These are phyloP conservation scores for Monosporascus sp. DNA, from an alignment of 2,329 filamentous ascomycete species.

Conservation along the genomic window DNA sequence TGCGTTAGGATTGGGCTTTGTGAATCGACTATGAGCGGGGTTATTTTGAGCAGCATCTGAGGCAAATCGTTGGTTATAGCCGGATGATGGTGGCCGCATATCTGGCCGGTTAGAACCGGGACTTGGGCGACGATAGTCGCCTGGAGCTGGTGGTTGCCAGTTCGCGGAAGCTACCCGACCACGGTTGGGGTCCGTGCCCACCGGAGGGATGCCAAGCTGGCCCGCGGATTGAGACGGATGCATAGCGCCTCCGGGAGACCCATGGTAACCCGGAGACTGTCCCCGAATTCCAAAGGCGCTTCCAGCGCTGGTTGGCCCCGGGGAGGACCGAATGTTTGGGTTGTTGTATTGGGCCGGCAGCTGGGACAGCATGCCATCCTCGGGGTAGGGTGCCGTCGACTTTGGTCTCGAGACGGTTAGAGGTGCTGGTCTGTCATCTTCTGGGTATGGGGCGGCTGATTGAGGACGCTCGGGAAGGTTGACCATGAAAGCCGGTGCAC, in stretches of 20 bases:
- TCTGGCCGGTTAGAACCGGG: conserved; percentile 29
- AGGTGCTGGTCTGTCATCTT: conserved; percentile 58
- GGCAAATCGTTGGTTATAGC: conserved; percentile 18
- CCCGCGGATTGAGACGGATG: conserved; percentile 40
- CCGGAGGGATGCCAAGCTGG: conserved; percentile 39
- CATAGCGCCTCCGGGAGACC: conserved; percentile 28
- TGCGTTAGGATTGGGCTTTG: conserved; percentile 30
- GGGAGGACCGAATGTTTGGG: conserved; percentile 43
- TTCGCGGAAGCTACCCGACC: conserved; percentile 39
- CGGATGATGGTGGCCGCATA: conserved; percentile 16
- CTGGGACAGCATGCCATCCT: conserved; percentile 39
- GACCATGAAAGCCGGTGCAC: conserved; percentile 47
- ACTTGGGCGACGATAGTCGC: conserved; percentile 34
- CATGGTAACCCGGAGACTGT: conserved; percentile 25
- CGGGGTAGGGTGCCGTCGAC: conserved; percentile 48
- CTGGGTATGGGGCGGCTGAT: conserved; percentile 64
- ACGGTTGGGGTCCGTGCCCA: conserved; percentile 33
- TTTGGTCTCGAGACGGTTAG: conserved; percentile 38
- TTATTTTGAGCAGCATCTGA: conserved; percentile 29
- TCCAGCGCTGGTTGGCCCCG: conserved; percentile 44
- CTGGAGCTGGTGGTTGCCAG: conserved; percentile 38
- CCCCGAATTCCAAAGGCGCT: conserved; percentile 52
- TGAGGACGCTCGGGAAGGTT: conserved; percentile 46
- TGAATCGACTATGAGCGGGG: conserved; percentile 31
- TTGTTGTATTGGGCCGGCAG: conserved; percentile 39